A percentile compares a stretch with the other conserved stretches of the same genome.
These are phyloP conservation scores for Epichloe amarillans DNA, from an alignment of 2,329 filamentous ascomycete species.

Conservation along the genomic window DNA sequence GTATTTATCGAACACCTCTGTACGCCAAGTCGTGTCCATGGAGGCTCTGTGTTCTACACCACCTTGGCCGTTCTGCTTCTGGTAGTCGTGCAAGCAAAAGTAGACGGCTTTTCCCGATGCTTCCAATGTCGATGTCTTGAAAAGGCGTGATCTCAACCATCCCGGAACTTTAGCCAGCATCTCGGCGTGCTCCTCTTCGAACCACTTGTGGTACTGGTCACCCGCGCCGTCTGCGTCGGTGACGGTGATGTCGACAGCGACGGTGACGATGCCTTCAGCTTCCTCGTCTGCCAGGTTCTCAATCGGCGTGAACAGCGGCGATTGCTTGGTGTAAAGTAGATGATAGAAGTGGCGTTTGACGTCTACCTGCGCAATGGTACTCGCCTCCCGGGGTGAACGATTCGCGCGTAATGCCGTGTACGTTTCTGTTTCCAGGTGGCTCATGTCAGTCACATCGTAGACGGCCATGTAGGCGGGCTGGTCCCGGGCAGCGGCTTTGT, in stretches of 20 bases:
- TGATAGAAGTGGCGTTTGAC: conserved; percentile 63
- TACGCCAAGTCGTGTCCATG: conserved; percentile 47
- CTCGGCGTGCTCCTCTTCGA: conserved; percentile 58
- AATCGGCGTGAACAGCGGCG: conserved; percentile 42
- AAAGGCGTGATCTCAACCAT: conserved; percentile 63
- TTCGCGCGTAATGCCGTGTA: conserved; percentile 54
- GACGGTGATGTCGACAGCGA: conserved; percentile 47
- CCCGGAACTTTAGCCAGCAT: conserved; percentile 64
- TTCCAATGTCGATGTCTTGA: conserved; percentile 52
- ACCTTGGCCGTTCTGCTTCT: conserved; percentile 50
- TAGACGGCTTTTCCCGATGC: conserved; percentile 37
- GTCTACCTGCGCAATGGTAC: conserved; percentile 41
- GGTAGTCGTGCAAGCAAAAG: conserved; percentile 61
- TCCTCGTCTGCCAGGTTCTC: conserved; percentile 47
- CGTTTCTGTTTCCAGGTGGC: conserved; percentile 52
- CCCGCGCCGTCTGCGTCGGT: conserved; percentile 34
- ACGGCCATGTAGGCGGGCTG: conserved; percentile 61
- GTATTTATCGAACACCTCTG: conserved; percentile 43
- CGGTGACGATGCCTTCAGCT: conserved; percentile 44
- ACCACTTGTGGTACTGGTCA: conserved; percentile 52
- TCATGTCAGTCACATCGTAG: conserved; percentile 71
- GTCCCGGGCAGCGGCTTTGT: conserved; percentile 50
- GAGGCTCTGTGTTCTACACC: conserved; percentile 51
- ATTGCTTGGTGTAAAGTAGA: conserved; percentile 41
- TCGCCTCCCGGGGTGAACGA: conserved; percentile 38